Evolutionary conservation across 495 filamentous ascomycete genomes (phyloP), one percentile per base, ranked within the genome.

Genomic region (Neurospora sp.): DNA sequence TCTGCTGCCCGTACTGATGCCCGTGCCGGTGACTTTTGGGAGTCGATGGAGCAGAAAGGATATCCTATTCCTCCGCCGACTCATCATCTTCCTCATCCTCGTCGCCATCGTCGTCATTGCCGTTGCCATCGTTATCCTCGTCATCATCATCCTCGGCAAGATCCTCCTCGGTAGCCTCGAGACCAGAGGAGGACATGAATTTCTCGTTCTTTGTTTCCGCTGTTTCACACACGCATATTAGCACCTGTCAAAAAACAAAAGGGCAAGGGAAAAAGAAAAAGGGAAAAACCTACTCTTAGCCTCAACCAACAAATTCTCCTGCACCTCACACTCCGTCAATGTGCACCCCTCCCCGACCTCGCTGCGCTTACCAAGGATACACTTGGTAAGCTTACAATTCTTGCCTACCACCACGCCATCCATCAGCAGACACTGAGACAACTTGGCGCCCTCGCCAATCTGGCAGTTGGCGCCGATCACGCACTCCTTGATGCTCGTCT

Each of bases 321-420:
- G 93, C 3, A 98, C 89, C 81, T 97, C 94, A 76, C 94, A 97
- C 72, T 98, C 93, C 71, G 89, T 92, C 71, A 99, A 82, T 20
- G 86, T 85, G 68, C 88, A 91, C 65, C 91, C 91, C 35, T 91
- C 89, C 1, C 94, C 94, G 68, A 98, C 87, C 77, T 89, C 89
- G 69, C 87, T 89, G 68, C 92, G 82, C 69, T 89, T 87, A 1
- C 96, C 96, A 10, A 98, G 78, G 35, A 97, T 89, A 76, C 93
- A 97, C 3, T 92, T 92, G 9, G 90, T 94, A 68, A 98, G 81
- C 77, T 90, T 89, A 74, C 88, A 91, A 27, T 91, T 88, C 76
- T 91, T 89, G 8, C 90, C 94, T 5, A 99, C 88, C 4, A 91
- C 89, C 4, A 91, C 94, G 9, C 93, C 93, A 71, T 97, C 94